Evolutionary conservation across 257 asterid genomes (phyloP).

Genomic region (Nicotiana obtusifolia): DNA sequence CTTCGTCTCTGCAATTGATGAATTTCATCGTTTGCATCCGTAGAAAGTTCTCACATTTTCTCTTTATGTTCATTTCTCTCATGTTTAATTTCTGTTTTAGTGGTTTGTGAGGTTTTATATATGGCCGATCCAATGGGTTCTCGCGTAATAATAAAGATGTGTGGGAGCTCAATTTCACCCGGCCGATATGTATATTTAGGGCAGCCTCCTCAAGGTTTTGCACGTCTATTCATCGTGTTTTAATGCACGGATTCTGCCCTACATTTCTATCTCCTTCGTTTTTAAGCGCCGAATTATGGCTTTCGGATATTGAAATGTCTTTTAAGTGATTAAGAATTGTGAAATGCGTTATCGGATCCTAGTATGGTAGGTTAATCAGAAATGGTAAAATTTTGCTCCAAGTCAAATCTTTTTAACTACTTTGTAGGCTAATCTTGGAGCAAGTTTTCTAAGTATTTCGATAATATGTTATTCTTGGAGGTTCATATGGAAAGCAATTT

Average conservation of each 20-base stretch:
- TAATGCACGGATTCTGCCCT: constrained; percentile 28
- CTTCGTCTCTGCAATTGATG: neutral
- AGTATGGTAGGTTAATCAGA: no score
- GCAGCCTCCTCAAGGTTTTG: constrained; percentile 27
- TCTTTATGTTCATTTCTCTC: neutral
- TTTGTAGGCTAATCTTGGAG: no score
- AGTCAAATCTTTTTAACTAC: no score
- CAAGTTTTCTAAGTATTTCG: no score
- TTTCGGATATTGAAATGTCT: no score
- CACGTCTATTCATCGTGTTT: constrained; percentile 25
- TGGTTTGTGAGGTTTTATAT: neutral
- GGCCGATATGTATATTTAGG: constrained; percentile 33
- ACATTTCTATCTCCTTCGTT: constrained; percentile 9
- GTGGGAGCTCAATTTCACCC: constrained; percentile 58
- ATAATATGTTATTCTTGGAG: no score
- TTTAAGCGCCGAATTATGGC: no score
- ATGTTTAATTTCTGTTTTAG: no score
- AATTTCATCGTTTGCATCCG: neutral
- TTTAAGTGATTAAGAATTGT: no score
- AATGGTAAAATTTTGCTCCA: no score
- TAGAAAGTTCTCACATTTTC: constrained; percentile 30
- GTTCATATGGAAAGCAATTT: no score
- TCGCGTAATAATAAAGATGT: constrained; percentile 17
- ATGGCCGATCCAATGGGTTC: constrained; percentile 80
- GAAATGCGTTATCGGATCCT: no score